phyloP scores from a whole-genome alignment of 2,329 filamentous ascomycete genomes.

The Passalora sequoiae region DNA sequence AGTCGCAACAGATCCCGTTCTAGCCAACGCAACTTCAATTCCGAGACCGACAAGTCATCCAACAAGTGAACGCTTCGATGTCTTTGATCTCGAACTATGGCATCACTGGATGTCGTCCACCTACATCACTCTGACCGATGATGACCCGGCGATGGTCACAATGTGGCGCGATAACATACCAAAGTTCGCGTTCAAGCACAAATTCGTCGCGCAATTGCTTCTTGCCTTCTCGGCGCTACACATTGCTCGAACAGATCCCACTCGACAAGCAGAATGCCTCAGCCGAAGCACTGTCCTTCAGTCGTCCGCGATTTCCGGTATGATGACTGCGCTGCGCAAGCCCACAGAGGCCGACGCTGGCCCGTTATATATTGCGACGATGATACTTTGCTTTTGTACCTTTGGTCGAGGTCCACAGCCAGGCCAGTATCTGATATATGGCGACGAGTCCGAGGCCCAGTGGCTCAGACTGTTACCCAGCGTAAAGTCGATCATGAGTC shows the following conservation, averaged over 20 bases:
- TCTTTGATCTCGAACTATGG: constrained; percentile 20
- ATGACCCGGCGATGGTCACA: background rate
- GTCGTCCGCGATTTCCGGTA: constrained; percentile 14
- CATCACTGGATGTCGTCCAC: constrained; percentile 17
- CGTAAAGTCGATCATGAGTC: constrained; percentile 14
- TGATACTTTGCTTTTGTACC: constrained; percentile 16
- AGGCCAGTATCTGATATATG: constrained; percentile 18
- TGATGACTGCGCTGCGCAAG: constrained; percentile 14
- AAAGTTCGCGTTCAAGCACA: constrained; percentile 14
- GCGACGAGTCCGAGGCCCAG: constrained; percentile 13
- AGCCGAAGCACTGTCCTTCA: constrained; percentile 11
- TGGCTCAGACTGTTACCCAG: constrained; percentile 18
- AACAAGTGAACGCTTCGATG: too few relatives aligned
- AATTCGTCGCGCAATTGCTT: constrained; percentile 17
- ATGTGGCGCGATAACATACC: constrained; percentile 13
- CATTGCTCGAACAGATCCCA: constrained; percentile 10
- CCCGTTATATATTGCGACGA: constrained; percentile 16
- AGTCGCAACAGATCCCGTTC: background rate
- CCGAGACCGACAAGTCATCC: too few relatives aligned
- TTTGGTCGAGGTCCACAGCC: constrained; percentile 18
- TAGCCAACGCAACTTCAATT: constrained; percentile 3
- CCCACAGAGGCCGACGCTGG: background rate
- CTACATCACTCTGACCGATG: background rate
- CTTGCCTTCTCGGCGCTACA: constrained; percentile 24
- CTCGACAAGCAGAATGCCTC: constrained; percentile 4